Percentiles rank a stretch among this genome's conserved stretches.
Conservation (phyloP, 2,329 filamentous ascomycete genomes). For the Epichloe aotearoae region DNA sequence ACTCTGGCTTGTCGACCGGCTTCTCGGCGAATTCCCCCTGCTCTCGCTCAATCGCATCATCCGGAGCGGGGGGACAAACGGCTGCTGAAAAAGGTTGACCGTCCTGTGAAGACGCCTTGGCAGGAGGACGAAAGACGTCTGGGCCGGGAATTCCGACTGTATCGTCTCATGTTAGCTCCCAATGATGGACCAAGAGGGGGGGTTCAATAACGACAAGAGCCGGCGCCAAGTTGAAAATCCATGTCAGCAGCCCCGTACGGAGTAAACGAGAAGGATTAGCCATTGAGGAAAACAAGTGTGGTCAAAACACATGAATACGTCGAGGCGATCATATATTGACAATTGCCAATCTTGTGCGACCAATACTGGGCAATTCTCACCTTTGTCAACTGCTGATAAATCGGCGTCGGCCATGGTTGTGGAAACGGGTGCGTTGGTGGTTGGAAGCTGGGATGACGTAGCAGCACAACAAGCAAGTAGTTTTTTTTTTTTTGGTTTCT, state of each 20-base stretch:
- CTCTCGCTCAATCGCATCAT: background rate
- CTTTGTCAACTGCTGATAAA: conserved; percentile 23
- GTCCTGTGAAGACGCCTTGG: conserved; percentile 15
- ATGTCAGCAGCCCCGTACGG: background rate
- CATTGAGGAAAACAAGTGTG: background rate
- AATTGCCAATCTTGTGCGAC: background rate
- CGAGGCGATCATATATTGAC: background rate
- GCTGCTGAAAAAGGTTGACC: conserved; percentile 5
- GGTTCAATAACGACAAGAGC: background rate
- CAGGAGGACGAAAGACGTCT: conserved; percentile 16
- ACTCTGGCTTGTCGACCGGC: conserved; percentile 8
- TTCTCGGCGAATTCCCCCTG: conserved; percentile 4
- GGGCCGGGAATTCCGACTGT: conserved; percentile 18
- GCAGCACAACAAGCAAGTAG: background rate
- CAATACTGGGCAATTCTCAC: conserved; percentile 11
- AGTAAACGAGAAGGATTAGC: background rate
- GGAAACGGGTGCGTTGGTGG: conserved; percentile 4
- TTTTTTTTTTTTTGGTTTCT: too few relatives aligned
- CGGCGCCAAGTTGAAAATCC: background rate
- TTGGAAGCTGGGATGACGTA: conserved; percentile 8
- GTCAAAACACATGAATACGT: background rate
- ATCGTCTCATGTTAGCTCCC: background rate
- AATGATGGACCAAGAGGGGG: background rate
- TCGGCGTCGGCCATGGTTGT: conserved; percentile 21
- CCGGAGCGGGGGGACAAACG: conserved; percentile 8